A percentile compares a stretch with the other conserved stretches of the same genome.
phyloP scores from a whole-genome alignment of 345 rosid genomes.

The Arabis hirsuta region DNA sequence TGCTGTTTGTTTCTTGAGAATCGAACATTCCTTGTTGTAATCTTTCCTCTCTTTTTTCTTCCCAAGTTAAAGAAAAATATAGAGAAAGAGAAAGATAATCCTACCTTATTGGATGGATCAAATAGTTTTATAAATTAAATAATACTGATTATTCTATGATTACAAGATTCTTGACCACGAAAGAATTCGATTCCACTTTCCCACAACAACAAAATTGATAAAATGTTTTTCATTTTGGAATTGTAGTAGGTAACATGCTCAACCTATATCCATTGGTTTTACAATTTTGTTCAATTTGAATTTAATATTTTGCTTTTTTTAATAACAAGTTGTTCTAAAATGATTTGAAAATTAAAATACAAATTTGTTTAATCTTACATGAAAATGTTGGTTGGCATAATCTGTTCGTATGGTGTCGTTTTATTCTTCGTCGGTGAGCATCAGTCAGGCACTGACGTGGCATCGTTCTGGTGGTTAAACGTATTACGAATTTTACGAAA shows the following conservation, averaged over 20 bases:
- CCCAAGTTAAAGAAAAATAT: neutral
- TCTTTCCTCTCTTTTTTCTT: neutral
- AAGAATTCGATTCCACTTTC: too few species aligned
- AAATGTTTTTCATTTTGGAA: neutral
- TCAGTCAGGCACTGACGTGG: constrained; percentile 25
- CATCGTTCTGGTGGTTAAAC: constrained; percentile 29
- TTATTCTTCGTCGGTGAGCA: neutral
- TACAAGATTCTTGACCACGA: too few species aligned
- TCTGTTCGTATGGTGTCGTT: neutral
- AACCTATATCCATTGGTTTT: neutral
- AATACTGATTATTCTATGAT: neutral
- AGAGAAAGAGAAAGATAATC: neutral
- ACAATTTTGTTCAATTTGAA: neutral
- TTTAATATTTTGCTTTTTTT: neutral
- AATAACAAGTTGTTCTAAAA: too few species aligned
- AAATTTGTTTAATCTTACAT: too few species aligned
- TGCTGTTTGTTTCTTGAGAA: constrained; percentile 3
- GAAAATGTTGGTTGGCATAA: too few species aligned
- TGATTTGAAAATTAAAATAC: too few species aligned
- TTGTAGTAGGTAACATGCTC: neutral
- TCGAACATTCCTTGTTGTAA: constrained; percentile 11
- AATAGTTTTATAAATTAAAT: neutral
- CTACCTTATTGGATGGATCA: neutral
- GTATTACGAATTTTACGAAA: constrained; percentile 17
- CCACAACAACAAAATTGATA: too few species aligned